These are phyloP conservation scores for Kwoniella dejecticola DNA, from an alignment of 768 basidiomycete species.

Conservation along the genomic window DNA sequence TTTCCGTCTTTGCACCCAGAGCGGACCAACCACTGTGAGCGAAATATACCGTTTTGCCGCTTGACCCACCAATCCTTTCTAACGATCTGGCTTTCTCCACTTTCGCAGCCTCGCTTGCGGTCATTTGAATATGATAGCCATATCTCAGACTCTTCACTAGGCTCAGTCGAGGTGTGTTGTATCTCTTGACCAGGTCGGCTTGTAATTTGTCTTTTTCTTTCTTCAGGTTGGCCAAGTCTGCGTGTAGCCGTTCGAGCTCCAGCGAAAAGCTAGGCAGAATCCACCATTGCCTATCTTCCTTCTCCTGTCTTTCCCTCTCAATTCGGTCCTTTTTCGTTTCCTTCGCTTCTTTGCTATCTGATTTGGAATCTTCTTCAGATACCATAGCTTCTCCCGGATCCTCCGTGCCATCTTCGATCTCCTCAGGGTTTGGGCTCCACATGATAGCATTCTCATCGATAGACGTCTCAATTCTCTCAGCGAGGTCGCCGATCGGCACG, in stretches of 20 bases:
- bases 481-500: conserved; percentile 25
- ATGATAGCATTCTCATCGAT: conserved; percentile 42
- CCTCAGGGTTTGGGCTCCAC: conserved; percentile 16
- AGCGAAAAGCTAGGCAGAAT: conserved; percentile 39
- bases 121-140: conserved; percentile 33
- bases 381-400: conserved; percentile 16
- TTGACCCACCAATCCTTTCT: conserved; percentile 26
- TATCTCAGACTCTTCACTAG: conserved; percentile 20
- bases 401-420: conserved; percentile 28
- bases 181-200: conserved; percentile 23
- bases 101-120: conserved; percentile 29
- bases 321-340: conserved; percentile 32
- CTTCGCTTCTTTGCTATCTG: conserved; percentile 6
- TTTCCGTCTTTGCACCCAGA: conserved; percentile 38
- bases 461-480: conserved; percentile 35
- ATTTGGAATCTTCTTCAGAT: not conserved
- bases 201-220: conserved; percentile 34
- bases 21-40: conserved; percentile 46
- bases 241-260: conserved; percentile 30
- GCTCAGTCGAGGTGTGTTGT: conserved; percentile 16
- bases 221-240: conserved; percentile 20
- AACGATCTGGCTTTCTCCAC: conserved; percentile 34
- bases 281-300: conserved; percentile 43
- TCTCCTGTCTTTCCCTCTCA: conserved; percentile 30
- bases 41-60: conserved; percentile 34